Conservation (phyloP, 2,329 filamentous ascomycete genomes). For the Claviceps humidiphila region DNA sequence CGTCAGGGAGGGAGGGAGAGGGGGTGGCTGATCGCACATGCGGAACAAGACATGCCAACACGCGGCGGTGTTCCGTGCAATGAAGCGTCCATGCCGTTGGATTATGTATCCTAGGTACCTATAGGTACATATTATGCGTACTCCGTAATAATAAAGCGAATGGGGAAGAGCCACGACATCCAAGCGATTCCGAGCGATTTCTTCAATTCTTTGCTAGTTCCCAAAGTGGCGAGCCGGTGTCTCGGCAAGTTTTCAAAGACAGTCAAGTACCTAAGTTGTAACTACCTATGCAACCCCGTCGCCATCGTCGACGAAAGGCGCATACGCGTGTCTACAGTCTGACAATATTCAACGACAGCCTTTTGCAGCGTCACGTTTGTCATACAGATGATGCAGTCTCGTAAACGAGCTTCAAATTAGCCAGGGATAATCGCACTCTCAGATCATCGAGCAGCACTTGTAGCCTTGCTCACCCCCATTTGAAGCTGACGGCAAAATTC, state of each 20-base stretch:
- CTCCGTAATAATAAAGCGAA: too few relatives aligned
- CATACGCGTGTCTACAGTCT: not conserved
- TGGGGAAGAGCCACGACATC: not conserved
- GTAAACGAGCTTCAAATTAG: not conserved
- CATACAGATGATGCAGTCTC: not conserved
- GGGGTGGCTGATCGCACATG: not conserved
- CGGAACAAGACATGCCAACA: not conserved
- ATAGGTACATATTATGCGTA: not conserved
- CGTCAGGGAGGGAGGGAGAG: not conserved
- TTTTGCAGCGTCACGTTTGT: not conserved
- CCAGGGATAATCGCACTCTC: not conserved
- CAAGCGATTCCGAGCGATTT: not conserved
- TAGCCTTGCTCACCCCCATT: not conserved
- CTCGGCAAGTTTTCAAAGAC: slow-evolving; percentile 2
- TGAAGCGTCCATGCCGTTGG: not conserved
- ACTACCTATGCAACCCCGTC: too few relatives aligned
- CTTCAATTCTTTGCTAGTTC: slow-evolving; percentile 6
- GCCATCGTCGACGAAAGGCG: not conserved
- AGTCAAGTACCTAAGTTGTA: too few relatives aligned
- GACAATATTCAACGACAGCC: not conserved
- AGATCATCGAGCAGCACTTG: not conserved
- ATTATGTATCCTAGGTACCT: not conserved
- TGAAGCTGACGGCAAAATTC: not conserved
- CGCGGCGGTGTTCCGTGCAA: not conserved
- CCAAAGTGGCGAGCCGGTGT: slow-evolving; percentile 5